Base-by-base conservation (phyloP, 441 rosid genomes). In the Gossypium gossypioides region DNA sequence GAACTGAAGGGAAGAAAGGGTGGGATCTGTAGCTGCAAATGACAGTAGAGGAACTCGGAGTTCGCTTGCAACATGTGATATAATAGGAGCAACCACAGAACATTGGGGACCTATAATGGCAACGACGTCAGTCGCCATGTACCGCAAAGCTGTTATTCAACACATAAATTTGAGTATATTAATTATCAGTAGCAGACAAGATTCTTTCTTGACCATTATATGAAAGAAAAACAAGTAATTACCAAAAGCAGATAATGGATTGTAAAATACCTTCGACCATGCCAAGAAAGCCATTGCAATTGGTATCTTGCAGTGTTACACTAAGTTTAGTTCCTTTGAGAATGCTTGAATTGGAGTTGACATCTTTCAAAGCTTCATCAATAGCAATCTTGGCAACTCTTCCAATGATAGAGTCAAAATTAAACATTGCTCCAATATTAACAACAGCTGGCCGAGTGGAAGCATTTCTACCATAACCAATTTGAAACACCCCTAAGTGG, bases 101-200 rank as follows among this genome's bases (percentile, higher is more conserved):
- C 92, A 86, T 69, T 91, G 97, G 0, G 98, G 98, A 59, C 98
- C 98, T 68, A 91, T 73, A 27, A 90, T 78, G 19, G 93, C 96
- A n/a, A 91, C 75, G 3, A 75, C 68, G 65, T 89, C 89, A 46
- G 77, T 86, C 87, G 86, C 95, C 98, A 91, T 91, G 82, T 88
- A 87, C 74, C 76, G 75, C 85, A 93, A 72, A 51, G 90, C 98
- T 93, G 87, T 46, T 79, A 73, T 75, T 81, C 68, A 75, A 72
- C 64, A 60, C 15, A 55, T 34, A 69, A 9, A 46, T 25, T 8
- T 46, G 8, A 34, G 72, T 70, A 2, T 42, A 21, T 6, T 6
- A 60, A 25, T 24, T 13, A 70, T 37, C 34, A 64, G 48, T 29
- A 62, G 40, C 48, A 63, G 37, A 52, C 48, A 70, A 48, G 59